Base-by-base conservation (phyloP, 176 grass and related monocot species). In the Musa troglodytarum region DNA sequence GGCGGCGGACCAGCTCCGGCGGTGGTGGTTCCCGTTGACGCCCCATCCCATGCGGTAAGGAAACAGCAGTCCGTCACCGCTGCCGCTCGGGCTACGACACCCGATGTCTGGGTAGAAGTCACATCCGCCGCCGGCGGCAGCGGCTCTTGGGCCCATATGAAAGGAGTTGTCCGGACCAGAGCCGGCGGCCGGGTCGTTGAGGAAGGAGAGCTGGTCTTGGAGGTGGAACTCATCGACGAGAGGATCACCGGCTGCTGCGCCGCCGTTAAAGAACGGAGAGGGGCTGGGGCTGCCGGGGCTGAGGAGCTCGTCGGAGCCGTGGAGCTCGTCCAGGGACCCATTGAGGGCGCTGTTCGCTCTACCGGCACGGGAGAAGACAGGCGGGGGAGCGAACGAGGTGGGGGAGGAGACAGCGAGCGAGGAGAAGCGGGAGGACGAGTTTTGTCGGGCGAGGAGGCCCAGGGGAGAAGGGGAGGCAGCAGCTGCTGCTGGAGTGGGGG, bases 151-250 rank as follows among this genome's bases (percentile, higher is more conserved):
- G 66, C 29, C 26, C 34, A 43, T 43, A 43, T 43, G 34, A 43
- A 43, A 5, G 34, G 34, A 43, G 34, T 43, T 43, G 34, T 43
- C 34, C 34, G 34, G 34, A 43, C 34, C 34, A 13, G 21, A 5
- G 50, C 50, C 28, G 1, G 75, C 71, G 25, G 16, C 71, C 25
- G 24, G 11, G 11, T 96, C 89, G 85, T 84, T 88, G 17, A 90
- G 76, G 83, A 96, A 92, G 28, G 92, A 84, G 11, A 96, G 85
- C 77, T 90, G 87, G 51, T 96, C 92, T 65, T 92, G 92, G 50
- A 88, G 81, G 78, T 89, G 92, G 58, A 92, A 50, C 57, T 96
- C 83, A 8, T 92, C 92, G 14, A 88, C 71, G 9, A 86, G 59
- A 75, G 11, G 64, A 34, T 67, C 64, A 67, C 53, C 75, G 11